A percentile compares a stretch with the other conserved stretches of the same genome.
Evolutionary conservation across 495 filamentous ascomycete genomes (phyloP).

Genomic region (Cercophora scortea): DNA sequence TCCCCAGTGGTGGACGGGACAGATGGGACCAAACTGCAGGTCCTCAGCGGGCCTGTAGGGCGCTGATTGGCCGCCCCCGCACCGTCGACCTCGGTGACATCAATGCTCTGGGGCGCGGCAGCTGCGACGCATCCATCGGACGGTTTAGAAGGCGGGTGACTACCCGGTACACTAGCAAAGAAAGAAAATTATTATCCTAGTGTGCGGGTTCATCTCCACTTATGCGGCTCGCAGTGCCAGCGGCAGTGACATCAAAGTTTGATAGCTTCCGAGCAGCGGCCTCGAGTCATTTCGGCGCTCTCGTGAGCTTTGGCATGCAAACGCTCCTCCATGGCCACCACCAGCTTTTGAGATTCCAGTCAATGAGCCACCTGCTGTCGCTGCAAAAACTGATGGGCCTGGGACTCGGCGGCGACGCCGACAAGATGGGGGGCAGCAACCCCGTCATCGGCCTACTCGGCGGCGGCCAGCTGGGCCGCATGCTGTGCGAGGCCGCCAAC

Average conservation of each 20-base stretch:
- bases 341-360: slow-evolving; percentile 7
- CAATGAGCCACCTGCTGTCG: slow-evolving; percentile 9
- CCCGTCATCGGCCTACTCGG: slow-evolving; percentile 36
- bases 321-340: slow-evolving; percentile 2
- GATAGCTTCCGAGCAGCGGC: background rate
- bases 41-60: background rate
- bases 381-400: slow-evolving; percentile 7
- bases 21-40: background rate
- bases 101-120: too few relatives aligned
- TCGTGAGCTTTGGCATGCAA: slow-evolving; percentile 3
- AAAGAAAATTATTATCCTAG: too few relatives aligned
- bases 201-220: too few relatives aligned
- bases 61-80: background rate
- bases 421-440: slow-evolving; percentile 19
- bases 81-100: background rate
- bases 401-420: background rate
- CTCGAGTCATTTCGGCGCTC: slow-evolving; percentile 4
- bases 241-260: slow-evolving; percentile 12
- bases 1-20: background rate
- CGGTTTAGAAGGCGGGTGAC: too few relatives aligned
- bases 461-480: slow-evolving; percentile 80
- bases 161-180: too few relatives aligned
- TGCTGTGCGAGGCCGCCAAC: slow-evolving; percentile 91
- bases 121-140: background rate
- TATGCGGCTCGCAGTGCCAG: background rate